Evolutionary conservation across 371 early-diverging fungal species (phyloP), one percentile per base, ranked within the genome.

Genomic region (Thermomucor indicae-seudaticae): DNA sequence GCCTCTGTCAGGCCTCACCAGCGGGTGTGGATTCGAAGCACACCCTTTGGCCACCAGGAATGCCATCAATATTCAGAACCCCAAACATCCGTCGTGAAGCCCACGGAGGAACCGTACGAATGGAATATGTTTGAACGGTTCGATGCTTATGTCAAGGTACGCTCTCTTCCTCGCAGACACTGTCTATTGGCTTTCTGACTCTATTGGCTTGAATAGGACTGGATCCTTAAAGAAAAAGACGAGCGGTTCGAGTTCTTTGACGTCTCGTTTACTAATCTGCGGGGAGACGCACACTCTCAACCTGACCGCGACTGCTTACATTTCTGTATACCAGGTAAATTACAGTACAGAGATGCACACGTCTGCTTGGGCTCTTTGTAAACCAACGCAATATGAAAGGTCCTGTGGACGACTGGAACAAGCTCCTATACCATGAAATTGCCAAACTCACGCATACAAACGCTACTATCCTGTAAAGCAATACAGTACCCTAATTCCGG

Each of bases 391-490:
- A 11, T 14, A 37, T 12, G 19, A 14, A 27, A 61, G 62, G 69
- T 17, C 63, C 63, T 31, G 63, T 63, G n/a, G 63, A 63, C 12
- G 64, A 66, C n/a, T 70, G 70, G 70, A 70, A 66, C 39, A 57
- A 55, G 37, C 52, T 70, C 5, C 43, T 70, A 20, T 63, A 64
- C 38, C 66, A 66, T 39, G 64, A 70, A 52, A 52, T 72, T 12
- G 46, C 53, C 27, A 65, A 58, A 53, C 11, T 28, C 11, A 10
- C 3, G 16, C 19, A 37, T 5, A 37, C 37, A 10, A 5, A 5
- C 3, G 14, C 4, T 16, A 5, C 3, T 10, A 37, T 37, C 37
- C 14, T 37, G 37, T 37, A 37, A 3, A 37, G n/a, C n/a, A n/a
- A n/a, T n/a, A n/a, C n/a, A n/a, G n/a, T n/a, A n/a, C n/a, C n/a